Conservation (phyloP, 306 rosid genomes). For the Oxytropis ochrocephala region DNA sequence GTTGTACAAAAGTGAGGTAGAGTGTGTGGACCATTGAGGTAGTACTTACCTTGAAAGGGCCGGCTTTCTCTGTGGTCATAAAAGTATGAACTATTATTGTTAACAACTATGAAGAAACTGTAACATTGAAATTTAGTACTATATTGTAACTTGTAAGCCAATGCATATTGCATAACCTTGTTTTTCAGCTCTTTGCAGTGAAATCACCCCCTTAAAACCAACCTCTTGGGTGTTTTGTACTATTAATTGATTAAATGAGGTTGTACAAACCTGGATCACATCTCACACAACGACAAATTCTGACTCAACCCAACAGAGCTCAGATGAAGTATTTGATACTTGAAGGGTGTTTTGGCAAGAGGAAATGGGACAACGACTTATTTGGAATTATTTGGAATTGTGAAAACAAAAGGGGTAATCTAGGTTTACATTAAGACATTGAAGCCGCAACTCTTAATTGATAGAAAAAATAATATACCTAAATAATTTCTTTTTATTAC, state of each 20-base stretch:
- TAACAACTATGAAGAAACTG: conserved; percentile 9
- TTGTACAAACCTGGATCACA: background rate
- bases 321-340: no score
- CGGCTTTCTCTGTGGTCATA: conserved; percentile 18
- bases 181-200: conserved; percentile 3
- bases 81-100: conserved; percentile 19
- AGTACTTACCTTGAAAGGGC: conserved; percentile 22
- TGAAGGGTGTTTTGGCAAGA: no score
- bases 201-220: conserved; percentile 7
- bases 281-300: background rate
- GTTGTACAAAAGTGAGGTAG: conserved; percentile 27
- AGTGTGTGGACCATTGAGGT: background rate
- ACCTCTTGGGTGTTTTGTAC: background rate
- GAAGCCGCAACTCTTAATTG: no score
- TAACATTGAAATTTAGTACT: conserved; percentile 20
- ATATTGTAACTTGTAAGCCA: conserved; percentile 15
- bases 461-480: no score
- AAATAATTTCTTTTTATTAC: no score
- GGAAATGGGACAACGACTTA: no score
- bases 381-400: no score
- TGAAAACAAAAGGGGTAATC: no score
- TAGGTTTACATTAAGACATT: no score
- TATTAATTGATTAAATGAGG: background rate
- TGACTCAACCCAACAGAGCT: background rate
- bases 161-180: background rate